Evolutionary conservation across 2,329 filamentous ascomycete species (phyloP).

Genomic region (Cladophialophora immunda): DNA sequence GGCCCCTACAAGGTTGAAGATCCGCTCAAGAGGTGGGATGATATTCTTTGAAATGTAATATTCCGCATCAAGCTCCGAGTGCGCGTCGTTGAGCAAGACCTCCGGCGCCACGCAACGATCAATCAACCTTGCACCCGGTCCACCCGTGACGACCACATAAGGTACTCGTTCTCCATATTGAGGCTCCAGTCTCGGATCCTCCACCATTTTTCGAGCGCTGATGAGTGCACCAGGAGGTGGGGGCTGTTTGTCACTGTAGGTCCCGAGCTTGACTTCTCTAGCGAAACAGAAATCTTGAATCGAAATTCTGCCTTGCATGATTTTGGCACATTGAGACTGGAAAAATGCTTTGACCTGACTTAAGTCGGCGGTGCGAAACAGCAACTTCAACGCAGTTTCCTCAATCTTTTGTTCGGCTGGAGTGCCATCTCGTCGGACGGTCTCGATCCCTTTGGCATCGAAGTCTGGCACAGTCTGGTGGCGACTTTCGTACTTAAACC

Average conservation of each 20-base stretch:
- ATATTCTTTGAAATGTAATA: conserved; percentile 98
- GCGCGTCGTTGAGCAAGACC: conserved; percentile 76
- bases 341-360: conserved; percentile 91
- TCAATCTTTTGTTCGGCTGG: conserved; percentile 97
- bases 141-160: conserved; percentile 90
- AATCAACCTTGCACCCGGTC: conserved; percentile 82
- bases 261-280: conserved; percentile 87
- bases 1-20: conserved; percentile 94
- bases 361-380: conserved; percentile 90
- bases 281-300: conserved; percentile 97
- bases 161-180: conserved; percentile 96
- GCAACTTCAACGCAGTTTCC: conserved; percentile 84
- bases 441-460: conserved; percentile 98
- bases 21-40: conserved; percentile 92
- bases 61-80: conserved; percentile 85
- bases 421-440: conserved; percentile 91
- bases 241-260: conserved; percentile 81
- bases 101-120: conserved; percentile 93
- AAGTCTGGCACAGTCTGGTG: conserved; percentile 83
- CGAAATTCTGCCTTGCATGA: conserved; percentile 86
- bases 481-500: conserved; percentile 90
- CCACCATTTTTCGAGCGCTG: conserved; percentile 83
- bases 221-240: conserved; percentile 89
- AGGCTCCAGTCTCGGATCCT: conserved; percentile 85
- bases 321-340: conserved; percentile 87